These are phyloP conservation scores for Macrophomina pseudophaseolina DNA, from an alignment of 2,329 filamentous ascomycete genomes.

Conservation along the genomic window DNA sequence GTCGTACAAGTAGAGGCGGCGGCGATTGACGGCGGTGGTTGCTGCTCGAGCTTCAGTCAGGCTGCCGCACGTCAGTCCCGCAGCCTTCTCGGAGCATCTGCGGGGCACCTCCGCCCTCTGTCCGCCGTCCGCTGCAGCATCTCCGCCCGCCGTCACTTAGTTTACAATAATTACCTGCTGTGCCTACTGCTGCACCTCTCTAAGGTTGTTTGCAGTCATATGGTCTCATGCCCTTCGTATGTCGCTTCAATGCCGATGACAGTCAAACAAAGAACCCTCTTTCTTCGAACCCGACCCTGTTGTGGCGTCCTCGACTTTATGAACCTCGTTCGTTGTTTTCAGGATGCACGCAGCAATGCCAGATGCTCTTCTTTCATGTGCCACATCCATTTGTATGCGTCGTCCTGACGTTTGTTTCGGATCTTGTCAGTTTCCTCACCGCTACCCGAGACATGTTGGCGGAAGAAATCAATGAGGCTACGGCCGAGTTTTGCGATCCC, in stretches of 20 bases:
- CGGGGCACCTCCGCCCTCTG: slow-evolving; percentile 6
- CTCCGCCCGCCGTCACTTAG: background rate
- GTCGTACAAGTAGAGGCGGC: background rate
- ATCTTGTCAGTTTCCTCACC: background rate
- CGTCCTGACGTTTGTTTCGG: background rate
- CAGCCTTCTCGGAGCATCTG: background rate
- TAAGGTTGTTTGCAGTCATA: background rate
- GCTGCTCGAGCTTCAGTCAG: slow-evolving; percentile 1
- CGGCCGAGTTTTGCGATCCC: background rate
- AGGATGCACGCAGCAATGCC: background rate
- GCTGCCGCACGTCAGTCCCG: slow-evolving; percentile 7
- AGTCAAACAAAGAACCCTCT: no score
- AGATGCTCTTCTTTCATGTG: background rate
- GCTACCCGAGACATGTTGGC: background rate
- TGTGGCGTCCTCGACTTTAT: background rate
- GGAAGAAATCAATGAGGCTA: background rate
- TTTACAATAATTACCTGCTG: background rate
- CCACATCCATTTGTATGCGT: background rate
- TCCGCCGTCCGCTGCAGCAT: background rate
- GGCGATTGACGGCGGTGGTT: background rate
- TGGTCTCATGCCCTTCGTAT: background rate
- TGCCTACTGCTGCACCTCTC: no score
- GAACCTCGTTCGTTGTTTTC: background rate
- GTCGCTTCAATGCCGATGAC: background rate
- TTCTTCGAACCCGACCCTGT: no score